A percentile compares a stretch with the other conserved stretches of the same genome.
These are phyloP conservation scores for Tylopilus orsonianus DNA, from an alignment of 1,284 basidiomycete species.

Conservation along the genomic window DNA sequence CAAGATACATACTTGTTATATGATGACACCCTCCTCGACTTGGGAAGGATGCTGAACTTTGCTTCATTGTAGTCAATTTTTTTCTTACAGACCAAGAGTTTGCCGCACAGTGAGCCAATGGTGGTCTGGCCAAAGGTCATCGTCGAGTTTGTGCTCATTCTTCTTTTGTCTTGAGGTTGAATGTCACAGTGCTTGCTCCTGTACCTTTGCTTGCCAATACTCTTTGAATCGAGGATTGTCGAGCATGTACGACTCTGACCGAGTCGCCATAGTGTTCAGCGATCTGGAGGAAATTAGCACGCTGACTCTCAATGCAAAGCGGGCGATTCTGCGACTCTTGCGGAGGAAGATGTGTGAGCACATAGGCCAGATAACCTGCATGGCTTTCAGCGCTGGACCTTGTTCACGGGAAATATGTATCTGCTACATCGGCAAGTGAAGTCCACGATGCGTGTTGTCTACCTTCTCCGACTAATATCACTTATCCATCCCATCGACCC, in stretches of 20 bases:
- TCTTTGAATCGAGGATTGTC: slow-evolving; percentile 15
- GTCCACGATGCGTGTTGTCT: slow-evolving; percentile 30
- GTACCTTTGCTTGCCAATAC: slow-evolving; percentile 20
- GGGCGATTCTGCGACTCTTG: slow-evolving; percentile 25
- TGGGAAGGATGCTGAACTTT: not conserved
- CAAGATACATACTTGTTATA: not conserved
- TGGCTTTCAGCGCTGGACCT: not conserved
- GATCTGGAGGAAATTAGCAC: slow-evolving; percentile 12
- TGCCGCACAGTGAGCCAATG: slow-evolving; percentile 19
- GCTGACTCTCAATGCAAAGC: slow-evolving; percentile 36
- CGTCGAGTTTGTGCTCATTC: slow-evolving; percentile 17
- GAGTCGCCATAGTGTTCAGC: slow-evolving; percentile 10
- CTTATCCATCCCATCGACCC: slow-evolving; percentile 23
- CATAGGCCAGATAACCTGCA: slow-evolving; percentile 32
- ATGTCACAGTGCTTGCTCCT: slow-evolving; percentile 11
- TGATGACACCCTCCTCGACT: not conserved
- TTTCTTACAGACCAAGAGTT: slow-evolving; percentile 20
- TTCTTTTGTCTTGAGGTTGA: slow-evolving; percentile 10
- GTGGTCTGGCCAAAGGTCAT: slow-evolving; percentile 17
- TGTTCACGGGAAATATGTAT: slow-evolving; percentile 2
- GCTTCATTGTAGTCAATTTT: not conserved
- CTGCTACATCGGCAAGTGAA: slow-evolving; percentile 29
- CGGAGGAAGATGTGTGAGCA: slow-evolving; percentile 28
- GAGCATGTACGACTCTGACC: slow-evolving; percentile 12
- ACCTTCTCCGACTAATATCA: slow-evolving; percentile 30